Conservation (phyloP, 2,329 filamentous ascomycete genomes). For the Tricladium varicosporioides region DNA sequence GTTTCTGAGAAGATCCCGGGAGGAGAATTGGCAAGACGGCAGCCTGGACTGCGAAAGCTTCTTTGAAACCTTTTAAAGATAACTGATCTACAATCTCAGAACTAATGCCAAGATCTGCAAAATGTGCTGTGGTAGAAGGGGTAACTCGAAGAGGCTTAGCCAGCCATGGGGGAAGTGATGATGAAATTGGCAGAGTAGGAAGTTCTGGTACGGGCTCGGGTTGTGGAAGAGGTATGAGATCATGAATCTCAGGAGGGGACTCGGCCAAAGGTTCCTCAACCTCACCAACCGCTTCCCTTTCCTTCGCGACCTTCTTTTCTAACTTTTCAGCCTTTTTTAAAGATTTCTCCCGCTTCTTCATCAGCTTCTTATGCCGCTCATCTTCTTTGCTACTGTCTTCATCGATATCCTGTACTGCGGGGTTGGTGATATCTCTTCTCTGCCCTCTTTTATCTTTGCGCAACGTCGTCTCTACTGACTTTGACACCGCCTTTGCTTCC, state of each 20-base stretch:
- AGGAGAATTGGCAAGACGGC: constrained; percentile 78
- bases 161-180: constrained; percentile 79
- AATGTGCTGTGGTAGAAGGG: constrained; percentile 57
- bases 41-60: constrained; percentile 78
- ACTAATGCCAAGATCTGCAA: constrained; percentile 63
- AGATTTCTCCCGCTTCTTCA: constrained; percentile 56
- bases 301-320: constrained; percentile 31
- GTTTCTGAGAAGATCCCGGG: constrained; percentile 56
- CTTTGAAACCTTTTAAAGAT: constrained; percentile 63
- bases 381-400: constrained; percentile 14
- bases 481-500: not conserved
- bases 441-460: constrained; percentile 12
- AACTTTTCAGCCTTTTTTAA: constrained; percentile 47
- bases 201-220: constrained; percentile 61
- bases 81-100: constrained; percentile 60
- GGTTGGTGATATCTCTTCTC: not conserved
- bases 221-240: constrained; percentile 79
- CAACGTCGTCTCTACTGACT: constrained; percentile 8
- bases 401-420: not conserved
- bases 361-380: constrained; percentile 41
- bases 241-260: constrained; percentile 52
- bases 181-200: constrained; percentile 63
- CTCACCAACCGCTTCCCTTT: constrained; percentile 32
- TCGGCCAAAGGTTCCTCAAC: constrained; percentile 29
- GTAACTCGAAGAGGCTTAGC: constrained; percentile 70